Percentiles rank a stretch among this genome's conserved stretches.
phyloP scores from a whole-genome alignment of 306 rosid species.

The Acacia acuminata region DNA sequence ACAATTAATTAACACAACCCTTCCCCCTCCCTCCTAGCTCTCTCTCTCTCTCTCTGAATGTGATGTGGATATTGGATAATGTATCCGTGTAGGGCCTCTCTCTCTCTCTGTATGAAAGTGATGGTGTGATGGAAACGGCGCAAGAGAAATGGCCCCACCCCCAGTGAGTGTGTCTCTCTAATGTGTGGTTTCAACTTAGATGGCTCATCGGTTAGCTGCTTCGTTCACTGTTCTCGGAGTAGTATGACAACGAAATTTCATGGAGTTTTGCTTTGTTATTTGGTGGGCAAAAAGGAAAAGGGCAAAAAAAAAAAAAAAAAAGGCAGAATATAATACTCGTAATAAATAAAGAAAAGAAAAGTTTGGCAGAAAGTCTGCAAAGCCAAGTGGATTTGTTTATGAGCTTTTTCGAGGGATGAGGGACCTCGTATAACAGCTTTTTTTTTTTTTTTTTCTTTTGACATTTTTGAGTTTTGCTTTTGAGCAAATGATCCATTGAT shows the following conservation, averaged over 20 bases:
- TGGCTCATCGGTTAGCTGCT: slow-evolving; percentile 13
- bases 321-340: not conserved
- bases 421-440: not conserved
- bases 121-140: slow-evolving; percentile 5
- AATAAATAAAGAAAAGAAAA: not conserved
- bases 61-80: not conserved
- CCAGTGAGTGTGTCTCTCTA: not conserved
- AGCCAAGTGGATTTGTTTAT: not conserved
- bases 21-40: not conserved
- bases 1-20: not conserved
- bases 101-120: not conserved
- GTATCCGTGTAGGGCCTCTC: not conserved
- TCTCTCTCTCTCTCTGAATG: not conserved
- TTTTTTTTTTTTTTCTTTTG: not conserved
- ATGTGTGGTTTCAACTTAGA: slow-evolving; percentile 10
- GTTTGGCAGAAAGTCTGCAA: not conserved
- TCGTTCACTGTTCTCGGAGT: slow-evolving; percentile 13
- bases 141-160: slow-evolving; percentile 1
- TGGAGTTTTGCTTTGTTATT: not conserved
- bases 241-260: slow-evolving; percentile 14
- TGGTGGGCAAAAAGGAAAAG: not conserved
- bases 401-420: not conserved
- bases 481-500: not conserved
- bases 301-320: not conserved
- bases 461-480: not conserved